Base-by-base conservation (phyloP, 2,329 filamentous ascomycete species). In the Moelleriella libera region DNA sequence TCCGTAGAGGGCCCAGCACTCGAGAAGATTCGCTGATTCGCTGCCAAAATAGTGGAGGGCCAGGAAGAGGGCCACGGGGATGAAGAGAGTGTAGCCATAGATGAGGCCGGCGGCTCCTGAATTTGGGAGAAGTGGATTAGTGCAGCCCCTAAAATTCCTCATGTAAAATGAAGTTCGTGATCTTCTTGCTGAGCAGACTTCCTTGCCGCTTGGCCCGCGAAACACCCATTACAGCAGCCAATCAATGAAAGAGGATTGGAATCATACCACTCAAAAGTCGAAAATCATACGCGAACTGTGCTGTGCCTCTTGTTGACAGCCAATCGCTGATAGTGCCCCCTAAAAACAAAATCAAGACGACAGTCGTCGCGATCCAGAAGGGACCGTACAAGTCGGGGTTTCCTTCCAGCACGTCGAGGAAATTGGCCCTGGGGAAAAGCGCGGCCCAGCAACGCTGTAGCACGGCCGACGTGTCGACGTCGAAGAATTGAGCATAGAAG, bases 401-500 rank as follows among this genome's bases (percentile, higher is more conserved):
- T 21, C 92, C 92, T 63, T 98, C 92, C 30, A 98, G 76, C 37
- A 97, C 88, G 61, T 98, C 92, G 53, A 98, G 82, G 68, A 98
- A 98, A 71, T 95, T 96, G 49, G 83, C 83, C 52, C 88, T 82
- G 43, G 92, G 92, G 66, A 85, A 95, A 40, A 97, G 70, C n/a
- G 90, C 83, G 1, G 88, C 84, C 65, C 82, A 82, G 68, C 92
- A 97, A 54, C 92, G 85, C 59, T 82, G 75, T 48, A 96, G 70
- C 21, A 98, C 89, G 47, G 92, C 86, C 50, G 78, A 82, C 1
- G 92, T 97, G 68, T 98, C 92, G 53, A 98, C 90, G 62, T 98
- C 92, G 69, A 98, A 98, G 78, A 92, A 97, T 69, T 95, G 92
- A 48, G 88, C 81, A 70, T 98, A 98, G 73, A 95, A 98, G 49